Evolutionary conservation across 176 grass and related monocot genomes (phyloP), one percentile per base, ranked within the genome.

Genomic region (Lolium multiflorum): DNA sequence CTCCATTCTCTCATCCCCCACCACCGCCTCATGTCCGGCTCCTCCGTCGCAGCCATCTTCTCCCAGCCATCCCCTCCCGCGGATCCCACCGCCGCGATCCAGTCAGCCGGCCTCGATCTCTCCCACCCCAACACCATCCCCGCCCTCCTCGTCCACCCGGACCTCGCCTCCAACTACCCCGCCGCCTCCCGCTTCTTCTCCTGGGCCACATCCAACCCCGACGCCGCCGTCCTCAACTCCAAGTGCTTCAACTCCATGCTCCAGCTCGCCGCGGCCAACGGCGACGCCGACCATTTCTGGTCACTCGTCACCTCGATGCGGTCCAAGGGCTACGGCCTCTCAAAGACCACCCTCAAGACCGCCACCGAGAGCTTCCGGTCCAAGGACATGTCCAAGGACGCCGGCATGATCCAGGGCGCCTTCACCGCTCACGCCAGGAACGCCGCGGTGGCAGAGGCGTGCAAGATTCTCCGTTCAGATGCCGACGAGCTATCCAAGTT

Each of bases 211-310:
- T 82, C 85, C 58, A 78, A 82, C 58, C 67, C 56, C 8, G 78
- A 63, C 20, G 18, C 58, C 13, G 52, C 84, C 25, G 35, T 70
- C 25, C 74, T 91, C 78, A 90, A 94, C 82, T 93, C 82, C 11
- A 80, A 81, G 44, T 88, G 88, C 69, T 95, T 88, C 76, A 93
- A 97, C 77, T 87, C 81, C 46, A 89, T 97, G 89, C 92, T 97
- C 56, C 66, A 89, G 70, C 88, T 94, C 41, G 74, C 93, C n/a
- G 88, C 90, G 5, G 82, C 71, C n/a, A 68, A 90, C 47, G 82
- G 90, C 72, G 81, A 81, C 28, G 84, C 82, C 21, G 82, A 90
- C 51, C 83, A 85, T 22, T 94, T 93, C 77, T 91, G 89, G 95
- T 88, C 82, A 1, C 79, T 95, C 61, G 85, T 95, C 58, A 58